phyloP scores from a whole-genome alignment of 2,329 filamentous ascomycete species.

The Sclerotinia borealis region DNA sequence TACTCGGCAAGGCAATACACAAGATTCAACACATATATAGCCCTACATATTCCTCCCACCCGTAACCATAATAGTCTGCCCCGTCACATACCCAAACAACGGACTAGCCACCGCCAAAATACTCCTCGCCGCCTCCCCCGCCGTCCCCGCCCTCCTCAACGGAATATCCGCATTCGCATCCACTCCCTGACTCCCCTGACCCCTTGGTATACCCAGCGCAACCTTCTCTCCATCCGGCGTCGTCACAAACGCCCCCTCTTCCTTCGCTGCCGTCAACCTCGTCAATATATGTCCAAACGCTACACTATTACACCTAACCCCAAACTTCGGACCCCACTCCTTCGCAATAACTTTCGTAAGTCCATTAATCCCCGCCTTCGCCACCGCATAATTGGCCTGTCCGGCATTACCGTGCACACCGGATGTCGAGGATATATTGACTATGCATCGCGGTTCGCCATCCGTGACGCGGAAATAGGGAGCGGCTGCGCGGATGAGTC shows the following conservation, averaged over 20 bases:
- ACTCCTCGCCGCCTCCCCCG: slow-evolving; percentile 72
- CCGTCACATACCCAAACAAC: slow-evolving; percentile 76
- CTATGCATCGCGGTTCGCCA: slow-evolving; percentile 67
- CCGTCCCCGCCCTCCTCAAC: slow-evolving; percentile 66
- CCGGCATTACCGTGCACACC: slow-evolving; percentile 83
- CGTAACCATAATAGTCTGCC: slow-evolving; percentile 82
- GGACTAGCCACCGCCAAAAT: slow-evolving; percentile 77
- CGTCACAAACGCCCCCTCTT: slow-evolving; percentile 72
- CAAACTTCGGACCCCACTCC: slow-evolving; percentile 81
- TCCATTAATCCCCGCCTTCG: slow-evolving; percentile 77
- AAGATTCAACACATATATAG: not conserved
- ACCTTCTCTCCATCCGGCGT: slow-evolving; percentile 72
- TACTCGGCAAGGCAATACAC: not conserved
- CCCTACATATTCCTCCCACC: slow-evolving; percentile 60
- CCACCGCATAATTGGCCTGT: slow-evolving; percentile 83
- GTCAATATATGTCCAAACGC: slow-evolving; percentile 81
- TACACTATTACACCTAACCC: slow-evolving; percentile 75
- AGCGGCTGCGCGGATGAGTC: slow-evolving; percentile 70
- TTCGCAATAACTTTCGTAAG: slow-evolving; percentile 87
- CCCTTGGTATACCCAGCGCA: slow-evolving; percentile 66
- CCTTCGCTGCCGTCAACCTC: slow-evolving; percentile 75
- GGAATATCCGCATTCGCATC: slow-evolving; percentile 64
- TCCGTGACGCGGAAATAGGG: slow-evolving; percentile 86
- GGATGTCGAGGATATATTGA: slow-evolving; percentile 79
- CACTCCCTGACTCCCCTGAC: slow-evolving; percentile 39